Evolutionary conservation across 305 asterid species (phyloP).

Genomic region (Fraxinus baroniana): DNA sequence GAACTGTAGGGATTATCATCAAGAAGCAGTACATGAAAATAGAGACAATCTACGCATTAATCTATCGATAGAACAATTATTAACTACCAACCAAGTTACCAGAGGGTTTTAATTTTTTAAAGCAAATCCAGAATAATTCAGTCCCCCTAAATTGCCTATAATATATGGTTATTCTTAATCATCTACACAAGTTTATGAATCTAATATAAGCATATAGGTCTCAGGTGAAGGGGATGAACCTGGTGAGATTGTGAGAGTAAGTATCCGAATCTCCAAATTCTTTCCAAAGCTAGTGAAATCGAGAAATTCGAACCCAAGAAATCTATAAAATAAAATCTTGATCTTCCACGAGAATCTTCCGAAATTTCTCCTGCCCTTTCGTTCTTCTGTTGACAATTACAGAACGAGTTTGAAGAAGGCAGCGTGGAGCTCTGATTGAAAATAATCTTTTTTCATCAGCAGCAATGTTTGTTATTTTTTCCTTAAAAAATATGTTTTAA

Average conservation of each 20-base stretch:
- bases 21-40: background rate
- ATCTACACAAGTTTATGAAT: background rate
- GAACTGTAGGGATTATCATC: background rate
- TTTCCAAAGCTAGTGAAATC: background rate
- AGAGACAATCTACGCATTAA: background rate
- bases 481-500: background rate
- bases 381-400: background rate
- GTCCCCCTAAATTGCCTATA: background rate
- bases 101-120: background rate
- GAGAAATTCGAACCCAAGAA: background rate
- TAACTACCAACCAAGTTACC: background rate
- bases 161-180: background rate
- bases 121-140: background rate
- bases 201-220: background rate
- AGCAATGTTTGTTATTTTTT: background rate
- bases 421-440: background rate
- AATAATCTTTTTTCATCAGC: background rate
- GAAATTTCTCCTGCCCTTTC: background rate
- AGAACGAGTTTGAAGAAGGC: background rate
- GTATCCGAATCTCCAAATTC: background rate
- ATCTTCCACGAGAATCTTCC: background rate
- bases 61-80: background rate
- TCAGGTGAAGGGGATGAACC: background rate
- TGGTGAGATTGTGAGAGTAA: background rate
- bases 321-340: background rate